Percentiles rank a stretch among this genome's conserved stretches.
Conservation (phyloP, 371 early-diverging fungal species). For the Neoconidiobolus thromboides region DNA sequence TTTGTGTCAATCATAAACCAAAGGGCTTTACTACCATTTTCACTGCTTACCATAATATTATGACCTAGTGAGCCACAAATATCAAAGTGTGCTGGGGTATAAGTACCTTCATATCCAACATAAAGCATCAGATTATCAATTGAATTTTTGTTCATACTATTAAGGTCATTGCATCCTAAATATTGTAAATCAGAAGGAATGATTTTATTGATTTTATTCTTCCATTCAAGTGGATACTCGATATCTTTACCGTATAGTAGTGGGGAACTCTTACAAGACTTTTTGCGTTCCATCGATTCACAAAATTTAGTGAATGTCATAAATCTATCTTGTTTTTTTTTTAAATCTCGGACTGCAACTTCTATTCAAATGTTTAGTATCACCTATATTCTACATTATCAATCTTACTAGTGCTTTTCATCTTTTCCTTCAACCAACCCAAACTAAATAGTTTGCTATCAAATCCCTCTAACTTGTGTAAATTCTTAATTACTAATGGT, state of each 20-base stretch:
- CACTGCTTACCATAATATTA: slow-evolving; percentile 18
- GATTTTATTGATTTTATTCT: slow-evolving; percentile 2
- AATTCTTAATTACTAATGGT: slow-evolving; percentile 23
- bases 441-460: slow-evolving; percentile 15
- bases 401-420: slow-evolving; percentile 2
- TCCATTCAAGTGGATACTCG: slow-evolving; percentile 14
- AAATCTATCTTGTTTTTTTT: background rate
- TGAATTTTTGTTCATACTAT: slow-evolving; percentile 13
- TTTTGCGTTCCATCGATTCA: background rate
- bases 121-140: slow-evolving; percentile 19
- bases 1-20: slow-evolving; percentile 17
- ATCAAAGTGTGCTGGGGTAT: slow-evolving; percentile 18
- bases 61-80: slow-evolving; percentile 20
- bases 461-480: slow-evolving; percentile 17
- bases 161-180: slow-evolving; percentile 8
- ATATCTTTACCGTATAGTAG: slow-evolving; percentile 15
- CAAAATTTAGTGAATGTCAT: background rate
- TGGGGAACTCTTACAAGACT: background rate
- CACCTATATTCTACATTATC: slow-evolving; percentile 14
- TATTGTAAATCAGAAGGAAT: slow-evolving; percentile 13
- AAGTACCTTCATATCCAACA: slow-evolving; percentile 17
- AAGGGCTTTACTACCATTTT: slow-evolving; percentile 11
- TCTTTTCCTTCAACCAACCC: slow-evolving; percentile 8
- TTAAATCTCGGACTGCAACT: slow-evolving; percentile 4
- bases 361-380: background rate